Evolutionary conservation across 2,329 filamentous ascomycete species (phyloP).

Genomic region (Parafenestella ontariensis): DNA sequence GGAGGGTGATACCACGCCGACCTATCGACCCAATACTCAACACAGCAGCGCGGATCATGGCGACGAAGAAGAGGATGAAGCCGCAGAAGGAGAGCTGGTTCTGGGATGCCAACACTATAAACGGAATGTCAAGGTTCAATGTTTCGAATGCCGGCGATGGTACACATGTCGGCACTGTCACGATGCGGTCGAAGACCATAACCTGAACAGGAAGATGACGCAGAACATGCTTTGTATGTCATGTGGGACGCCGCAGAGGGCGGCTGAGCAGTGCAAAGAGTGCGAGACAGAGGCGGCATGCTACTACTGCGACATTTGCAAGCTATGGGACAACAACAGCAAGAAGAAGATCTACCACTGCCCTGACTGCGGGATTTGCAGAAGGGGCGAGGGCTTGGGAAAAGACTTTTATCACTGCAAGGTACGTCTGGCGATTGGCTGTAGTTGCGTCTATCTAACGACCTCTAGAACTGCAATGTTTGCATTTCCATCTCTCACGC

Average conservation of each 20-base stretch:
- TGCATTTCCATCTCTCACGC: constrained; percentile 91
- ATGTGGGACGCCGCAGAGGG: constrained; percentile 83
- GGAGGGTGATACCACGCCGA: constrained; percentile 41
- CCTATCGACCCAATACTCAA: constrained; percentile 31
- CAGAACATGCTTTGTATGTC: constrained; percentile 98
- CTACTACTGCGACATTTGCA: constrained; percentile 94
- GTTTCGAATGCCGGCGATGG: constrained; percentile 87
- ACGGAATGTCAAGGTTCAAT: constrained; percentile 95
- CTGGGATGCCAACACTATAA: constrained; percentile 93
- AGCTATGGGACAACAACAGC: constrained; percentile 94
- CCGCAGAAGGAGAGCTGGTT: constrained; percentile 53
- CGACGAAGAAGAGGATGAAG: constrained; percentile 59
- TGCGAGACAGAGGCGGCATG: constrained; percentile 81
- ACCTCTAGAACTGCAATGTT: constrained; percentile 71
- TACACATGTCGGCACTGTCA: constrained; percentile 96
- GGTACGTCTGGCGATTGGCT: constrained; percentile 59
- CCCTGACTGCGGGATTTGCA: constrained; percentile 92
- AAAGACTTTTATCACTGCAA: constrained; percentile 99
- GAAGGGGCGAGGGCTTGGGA: constrained; percentile 86
- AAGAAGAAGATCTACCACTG: constrained; percentile 96
- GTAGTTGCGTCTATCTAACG: constrained; percentile 27
- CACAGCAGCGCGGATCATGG: constrained; percentile 46
- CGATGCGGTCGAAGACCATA: constrained; percentile 80
- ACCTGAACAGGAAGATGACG: constrained; percentile 80
- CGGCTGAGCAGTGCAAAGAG: constrained; percentile 75